Evolutionary conservation across 768 basidiomycete species (phyloP), one percentile per base, ranked within the genome.

Genomic region (Calocybe indica): DNA sequence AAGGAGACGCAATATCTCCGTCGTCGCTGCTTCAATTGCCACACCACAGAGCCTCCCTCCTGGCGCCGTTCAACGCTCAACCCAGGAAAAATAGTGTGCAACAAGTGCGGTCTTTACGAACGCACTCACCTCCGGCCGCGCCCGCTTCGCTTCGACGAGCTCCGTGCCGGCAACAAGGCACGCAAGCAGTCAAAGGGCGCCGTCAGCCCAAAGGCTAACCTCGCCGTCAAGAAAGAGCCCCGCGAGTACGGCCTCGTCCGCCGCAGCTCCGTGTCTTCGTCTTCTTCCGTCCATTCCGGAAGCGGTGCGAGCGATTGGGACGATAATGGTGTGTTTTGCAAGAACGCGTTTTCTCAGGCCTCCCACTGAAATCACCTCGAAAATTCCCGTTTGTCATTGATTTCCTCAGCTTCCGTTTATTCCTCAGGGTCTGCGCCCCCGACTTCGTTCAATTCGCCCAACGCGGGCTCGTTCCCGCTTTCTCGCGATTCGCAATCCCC

Each of bases 1-100:
- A 92, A 92, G 66, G 90, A 92, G 64, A 92, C 90, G 0, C 90
- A 92, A 67, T 91, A 89, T 62, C 83, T 92, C 47, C 86, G 90
- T 15, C 76, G 90, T 35, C 76, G 88, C 7, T 92, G 90, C 69
- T 88, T 85, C 75, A 92, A 92, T 67, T 92, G 90, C 69, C 89
- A 90, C 61, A 90, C 90, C 13, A 92, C 90, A 1, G 90, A 92
- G 62, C 90, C 90, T 0, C 90, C 90, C 6, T 83, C 80, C 22
- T 92, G 90, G 90, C 83, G 90, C 46, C 80, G 90, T 39, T 85
- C 82, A 30, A 92, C 90, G 5, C 83, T 92, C 59, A 89, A 90
- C 64, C 88, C 87, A 0, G 90, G 90, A 54, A 92, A 92, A 68
- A 92, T 92, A 59, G 90, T 92, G 39, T 92, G 90, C 77, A 92